A percentile compares a stretch with the other conserved stretches of the same genome.
Evolutionary conservation across 192 early-diverging fungal species (phyloP).

Genomic region (Podochytrium sp.): DNA sequence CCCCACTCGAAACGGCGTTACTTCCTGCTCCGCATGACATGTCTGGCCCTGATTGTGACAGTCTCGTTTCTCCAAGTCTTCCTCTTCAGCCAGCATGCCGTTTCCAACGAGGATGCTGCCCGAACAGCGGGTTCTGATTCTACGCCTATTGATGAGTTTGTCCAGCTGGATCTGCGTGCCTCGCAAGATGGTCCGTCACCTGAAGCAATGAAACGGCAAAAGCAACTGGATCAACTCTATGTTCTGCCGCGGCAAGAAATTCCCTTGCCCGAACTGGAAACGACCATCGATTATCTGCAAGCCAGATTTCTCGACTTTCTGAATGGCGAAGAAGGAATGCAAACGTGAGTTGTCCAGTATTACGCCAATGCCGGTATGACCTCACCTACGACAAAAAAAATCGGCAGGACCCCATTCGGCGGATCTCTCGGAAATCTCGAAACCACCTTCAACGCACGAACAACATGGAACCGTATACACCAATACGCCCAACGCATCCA

Average conservation of each 20-base stretch:
- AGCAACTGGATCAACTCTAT: background rate
- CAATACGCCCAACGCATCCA: conserved; percentile 1
- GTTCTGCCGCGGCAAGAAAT: no score
- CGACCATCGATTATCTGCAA: background rate
- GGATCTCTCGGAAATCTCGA: background rate
- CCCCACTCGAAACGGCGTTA: no score
- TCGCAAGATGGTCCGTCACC: no score
- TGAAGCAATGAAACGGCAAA: background rate
- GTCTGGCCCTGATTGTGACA: no score
- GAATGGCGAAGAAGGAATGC: conserved; percentile 26
- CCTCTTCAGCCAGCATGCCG: no score
- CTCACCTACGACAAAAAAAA: background rate
- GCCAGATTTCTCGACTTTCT: conserved; percentile 16
- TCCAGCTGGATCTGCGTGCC: no score
- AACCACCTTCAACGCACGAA: conserved; percentile 1
- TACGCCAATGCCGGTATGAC: no score
- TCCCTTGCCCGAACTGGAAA: background rate
- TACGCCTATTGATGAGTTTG: no score
- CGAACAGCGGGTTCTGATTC: no score
- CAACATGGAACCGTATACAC: conserved; percentile 17
- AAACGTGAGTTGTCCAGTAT: background rate
- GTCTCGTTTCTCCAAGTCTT: no score
- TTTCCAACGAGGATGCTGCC: no score
- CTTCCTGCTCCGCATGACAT: no score
- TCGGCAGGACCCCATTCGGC: conserved; percentile 6